Conservation (phyloP, 257 asterid species). For the Plectranthus barbatus region DNA sequence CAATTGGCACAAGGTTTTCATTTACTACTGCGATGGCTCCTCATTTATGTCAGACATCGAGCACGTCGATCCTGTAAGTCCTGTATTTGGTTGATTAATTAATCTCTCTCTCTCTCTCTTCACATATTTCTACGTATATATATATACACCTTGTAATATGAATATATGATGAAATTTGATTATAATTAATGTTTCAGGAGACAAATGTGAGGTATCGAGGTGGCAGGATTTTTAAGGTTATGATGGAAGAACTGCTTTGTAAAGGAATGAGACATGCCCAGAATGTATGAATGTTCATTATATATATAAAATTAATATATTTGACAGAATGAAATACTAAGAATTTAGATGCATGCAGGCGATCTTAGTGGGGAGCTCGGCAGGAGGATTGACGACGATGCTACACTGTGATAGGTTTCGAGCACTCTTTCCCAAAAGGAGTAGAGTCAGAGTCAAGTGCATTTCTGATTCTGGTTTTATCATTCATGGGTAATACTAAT, state of each 20-base stretch:
- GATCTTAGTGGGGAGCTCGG: slow-evolving; percentile 37
- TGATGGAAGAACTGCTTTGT: slow-evolving; percentile 23
- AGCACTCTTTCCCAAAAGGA: slow-evolving; percentile 10
- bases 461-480: slow-evolving; percentile 40
- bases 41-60: slow-evolving; percentile 23
- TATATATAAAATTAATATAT: too few relatives aligned
- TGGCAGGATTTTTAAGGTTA: slow-evolving; percentile 29
- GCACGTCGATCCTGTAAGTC: slow-evolving; percentile 17
- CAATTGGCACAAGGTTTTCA: slow-evolving; percentile 24
- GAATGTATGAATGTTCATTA: slow-evolving; percentile 15
- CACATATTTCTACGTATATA: too few relatives aligned
- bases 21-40: slow-evolving; percentile 28
- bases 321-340: too few relatives aligned
- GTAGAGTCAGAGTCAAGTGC: slow-evolving; percentile 37
- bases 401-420: slow-evolving; percentile 37
- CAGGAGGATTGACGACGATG: slow-evolving; percentile 41
- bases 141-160: too few relatives aligned
- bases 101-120: neutral
- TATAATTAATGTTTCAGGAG: slow-evolving; percentile 21
- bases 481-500: slow-evolving; percentile 36
- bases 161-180: too few relatives aligned
- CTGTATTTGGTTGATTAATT: too few relatives aligned
- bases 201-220: slow-evolving; percentile 29
- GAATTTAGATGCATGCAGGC: slow-evolving; percentile 27
- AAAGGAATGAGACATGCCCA: slow-evolving; percentile 32